These are phyloP conservation scores for Macrophomina phaseolina DNA, from an alignment of 2,329 filamentous ascomycete species.

Conservation along the genomic window DNA sequence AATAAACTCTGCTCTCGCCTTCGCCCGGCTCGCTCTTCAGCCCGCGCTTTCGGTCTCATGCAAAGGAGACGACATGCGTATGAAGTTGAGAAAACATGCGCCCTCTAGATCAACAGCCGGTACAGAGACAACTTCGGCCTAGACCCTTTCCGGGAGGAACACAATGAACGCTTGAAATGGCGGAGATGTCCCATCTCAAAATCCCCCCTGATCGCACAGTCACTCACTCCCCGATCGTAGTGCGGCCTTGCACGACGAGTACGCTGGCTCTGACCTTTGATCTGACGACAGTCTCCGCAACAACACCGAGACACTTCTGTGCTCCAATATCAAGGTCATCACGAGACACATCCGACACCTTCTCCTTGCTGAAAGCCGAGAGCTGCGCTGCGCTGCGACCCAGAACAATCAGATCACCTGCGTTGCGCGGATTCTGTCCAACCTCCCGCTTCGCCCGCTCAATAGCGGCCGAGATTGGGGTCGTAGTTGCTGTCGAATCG, in stretches of 20 bases:
- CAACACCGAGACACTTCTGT: slow-evolving; percentile 61
- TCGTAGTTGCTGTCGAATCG: slow-evolving; percentile 49
- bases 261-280: slow-evolving; percentile 69
- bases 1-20: not conserved
- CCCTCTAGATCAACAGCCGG: not conserved
- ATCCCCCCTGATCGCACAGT: not conserved
- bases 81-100: not conserved
- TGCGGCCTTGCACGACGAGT: slow-evolving; percentile 67
- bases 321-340: slow-evolving; percentile 43
- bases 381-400: slow-evolving; percentile 54
- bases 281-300: slow-evolving; percentile 65
- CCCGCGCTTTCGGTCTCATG: not conserved
- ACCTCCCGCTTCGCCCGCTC: slow-evolving; percentile 64
- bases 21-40: slow-evolving; percentile 2
- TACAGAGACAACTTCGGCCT: not conserved
- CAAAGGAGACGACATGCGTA: not conserved
- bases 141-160: not conserved
- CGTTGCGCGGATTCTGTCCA: slow-evolving; percentile 66
- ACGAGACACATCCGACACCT: slow-evolving; percentile 10
- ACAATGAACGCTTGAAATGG: not conserved
- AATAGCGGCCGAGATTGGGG: slow-evolving; percentile 53
- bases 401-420: slow-evolving; percentile 73
- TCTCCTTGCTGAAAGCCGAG: slow-evolving; percentile 31
- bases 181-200: not conserved
- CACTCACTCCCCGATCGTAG: not conserved